Evolutionary conservation across 1,284 basidiomycete species (phyloP).

Genomic region (Trametes sp.): DNA sequence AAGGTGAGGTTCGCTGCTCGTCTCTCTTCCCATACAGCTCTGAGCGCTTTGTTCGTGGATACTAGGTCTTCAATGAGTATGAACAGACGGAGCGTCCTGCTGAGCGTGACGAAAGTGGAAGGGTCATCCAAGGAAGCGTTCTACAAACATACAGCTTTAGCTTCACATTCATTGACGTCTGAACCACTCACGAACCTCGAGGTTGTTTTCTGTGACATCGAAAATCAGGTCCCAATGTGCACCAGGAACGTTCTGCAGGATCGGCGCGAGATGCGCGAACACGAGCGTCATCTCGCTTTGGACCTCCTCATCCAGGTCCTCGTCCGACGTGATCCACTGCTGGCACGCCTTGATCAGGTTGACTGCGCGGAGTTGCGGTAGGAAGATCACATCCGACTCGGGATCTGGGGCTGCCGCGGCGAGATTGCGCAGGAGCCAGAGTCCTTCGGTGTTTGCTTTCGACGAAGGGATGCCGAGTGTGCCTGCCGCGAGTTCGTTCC

Average conservation of each 20-base stretch:
- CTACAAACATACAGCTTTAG: constrained; percentile 45
- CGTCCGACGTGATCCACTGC: constrained; percentile 84
- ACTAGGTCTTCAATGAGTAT: constrained; percentile 76
- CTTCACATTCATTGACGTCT: too few relatives aligned
- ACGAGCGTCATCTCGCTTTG: constrained; percentile 81
- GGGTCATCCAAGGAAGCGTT: constrained; percentile 68
- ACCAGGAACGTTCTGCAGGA: constrained; percentile 88
- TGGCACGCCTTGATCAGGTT: constrained; percentile 91
- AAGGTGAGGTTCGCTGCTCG: constrained; percentile 59
- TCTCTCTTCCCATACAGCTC: constrained; percentile 73
- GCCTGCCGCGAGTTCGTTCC: constrained; percentile 89
- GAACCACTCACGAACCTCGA: constrained; percentile 67
- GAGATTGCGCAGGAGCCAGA: constrained; percentile 76
- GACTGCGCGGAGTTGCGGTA: constrained; percentile 88
- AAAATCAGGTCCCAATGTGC: constrained; percentile 94
- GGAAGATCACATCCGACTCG: constrained; percentile 84
- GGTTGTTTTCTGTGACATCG: constrained; percentile 87
- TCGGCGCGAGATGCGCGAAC: constrained; percentile 83
- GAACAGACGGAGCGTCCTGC: constrained; percentile 76
- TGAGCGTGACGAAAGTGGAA: constrained; percentile 66
- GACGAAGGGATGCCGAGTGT: constrained; percentile 73
- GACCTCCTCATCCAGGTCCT: constrained; percentile 76
- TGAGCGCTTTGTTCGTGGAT: constrained; percentile 76
- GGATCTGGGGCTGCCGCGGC: constrained; percentile 79
- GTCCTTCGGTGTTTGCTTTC: constrained; percentile 73